phyloP scores from a whole-genome alignment of 306 rosid species.

The Cucumis melo region DNA sequence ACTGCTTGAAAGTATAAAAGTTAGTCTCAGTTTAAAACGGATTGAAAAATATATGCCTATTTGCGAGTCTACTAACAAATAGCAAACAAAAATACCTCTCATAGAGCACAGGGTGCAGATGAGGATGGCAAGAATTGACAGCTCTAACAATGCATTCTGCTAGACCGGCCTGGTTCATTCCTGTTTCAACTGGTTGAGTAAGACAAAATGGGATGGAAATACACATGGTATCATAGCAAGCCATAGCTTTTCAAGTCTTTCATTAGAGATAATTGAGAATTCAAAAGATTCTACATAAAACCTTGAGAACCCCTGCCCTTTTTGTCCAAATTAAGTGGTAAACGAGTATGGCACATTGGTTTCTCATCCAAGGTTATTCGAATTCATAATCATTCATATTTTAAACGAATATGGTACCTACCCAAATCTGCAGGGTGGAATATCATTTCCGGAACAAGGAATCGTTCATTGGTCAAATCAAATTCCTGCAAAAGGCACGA shows the following conservation, averaged over 20 bases:
- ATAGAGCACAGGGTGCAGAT: slow-evolving; percentile 76
- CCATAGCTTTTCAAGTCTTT: background rate
- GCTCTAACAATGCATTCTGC: slow-evolving; percentile 87
- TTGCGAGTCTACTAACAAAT: background rate
- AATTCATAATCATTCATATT: background rate
- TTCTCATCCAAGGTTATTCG: background rate
- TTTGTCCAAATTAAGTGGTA: background rate
- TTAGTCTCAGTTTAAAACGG: background rate
- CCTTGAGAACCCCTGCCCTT: background rate
- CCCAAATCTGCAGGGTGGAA: slow-evolving; percentile 95
- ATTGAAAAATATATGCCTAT: background rate
- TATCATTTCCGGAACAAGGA: slow-evolving; percentile 94
- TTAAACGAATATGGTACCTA: slow-evolving; percentile 15
- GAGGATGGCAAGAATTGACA: slow-evolving; percentile 69
- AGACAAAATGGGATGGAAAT: background rate
- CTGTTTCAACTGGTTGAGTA: slow-evolving; percentile 26
- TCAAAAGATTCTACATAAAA: background rate
- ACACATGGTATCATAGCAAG: background rate
- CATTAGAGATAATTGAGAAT: background rate
- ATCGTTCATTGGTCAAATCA: slow-evolving; percentile 85
- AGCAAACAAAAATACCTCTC: slow-evolving; percentile 39
- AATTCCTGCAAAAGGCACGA: slow-evolving; percentile 44
- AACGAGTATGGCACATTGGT: background rate
- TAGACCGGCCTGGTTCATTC: slow-evolving; percentile 94
- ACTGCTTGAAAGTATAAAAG: slow-evolving; percentile 32